Evolutionary conservation across 768 basidiomycete species (phyloP).

Genomic region (Termitomyces sp.): DNA sequence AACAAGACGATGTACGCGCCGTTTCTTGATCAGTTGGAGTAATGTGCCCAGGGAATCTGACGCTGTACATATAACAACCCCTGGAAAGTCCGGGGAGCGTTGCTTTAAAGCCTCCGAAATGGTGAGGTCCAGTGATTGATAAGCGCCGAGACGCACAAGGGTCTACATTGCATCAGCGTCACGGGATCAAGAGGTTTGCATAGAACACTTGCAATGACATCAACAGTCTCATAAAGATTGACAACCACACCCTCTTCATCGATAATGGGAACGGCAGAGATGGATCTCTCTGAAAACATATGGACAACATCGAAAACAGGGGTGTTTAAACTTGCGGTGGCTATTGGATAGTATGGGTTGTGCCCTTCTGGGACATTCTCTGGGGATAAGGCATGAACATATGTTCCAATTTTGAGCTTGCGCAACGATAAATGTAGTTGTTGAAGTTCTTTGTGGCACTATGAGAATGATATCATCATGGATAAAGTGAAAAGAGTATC

Average conservation of each 20-base stretch:
- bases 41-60: slow-evolving; percentile 88
- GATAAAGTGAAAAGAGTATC: background rate
- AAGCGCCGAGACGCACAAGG: slow-evolving; percentile 88
- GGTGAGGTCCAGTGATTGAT: slow-evolving; percentile 92
- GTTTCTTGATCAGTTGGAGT: slow-evolving; percentile 86
- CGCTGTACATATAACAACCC: slow-evolving; percentile 93
- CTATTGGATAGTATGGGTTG: slow-evolving; percentile 84
- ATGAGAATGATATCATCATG: slow-evolving; percentile 6
- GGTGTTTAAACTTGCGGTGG: slow-evolving; percentile 85
- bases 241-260: slow-evolving; percentile 90
- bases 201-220: slow-evolving; percentile 73
- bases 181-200: background rate
- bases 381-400: slow-evolving; percentile 54
- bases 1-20: slow-evolving; percentile 89
- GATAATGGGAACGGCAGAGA: slow-evolving; percentile 95
- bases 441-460: slow-evolving; percentile 86
- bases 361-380: slow-evolving; percentile 42
- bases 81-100: slow-evolving; percentile 92
- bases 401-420: slow-evolving; percentile 90
- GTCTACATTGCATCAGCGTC: slow-evolving; percentile 48
- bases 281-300: slow-evolving; percentile 93
- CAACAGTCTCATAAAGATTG: slow-evolving; percentile 97
- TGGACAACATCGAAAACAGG: slow-evolving; percentile 98
- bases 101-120: slow-evolving; percentile 90
- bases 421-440: slow-evolving; percentile 77